A percentile compares a stretch with the other conserved stretches of the same genome.
These are phyloP conservation scores for Paraphaeosphaeria minitans DNA, from an alignment of 2,329 filamentous ascomycete species.

Conservation along the genomic window DNA sequence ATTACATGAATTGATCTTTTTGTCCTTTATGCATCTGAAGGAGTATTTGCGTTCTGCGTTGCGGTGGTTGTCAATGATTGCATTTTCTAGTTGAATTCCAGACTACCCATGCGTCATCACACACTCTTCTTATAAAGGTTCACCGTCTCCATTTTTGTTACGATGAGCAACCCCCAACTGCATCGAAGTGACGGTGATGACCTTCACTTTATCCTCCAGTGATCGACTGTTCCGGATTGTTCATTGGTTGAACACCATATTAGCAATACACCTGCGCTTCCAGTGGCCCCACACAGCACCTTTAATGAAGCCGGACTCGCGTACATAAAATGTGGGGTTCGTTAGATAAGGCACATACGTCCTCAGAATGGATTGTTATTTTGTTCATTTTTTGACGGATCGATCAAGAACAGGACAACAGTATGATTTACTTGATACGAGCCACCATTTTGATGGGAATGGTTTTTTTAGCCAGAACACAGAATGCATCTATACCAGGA, in stretches of 20 bases:
- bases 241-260: slow-evolving; percentile 2
- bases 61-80: background rate
- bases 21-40: background rate
- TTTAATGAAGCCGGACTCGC: background rate
- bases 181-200: background rate
- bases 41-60: background rate
- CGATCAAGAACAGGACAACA: background rate
- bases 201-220: no score
- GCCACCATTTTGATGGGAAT: background rate
- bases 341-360: background rate
- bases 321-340: background rate
- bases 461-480: background rate
- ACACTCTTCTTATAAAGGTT: background rate
- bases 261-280: background rate
- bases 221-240: background rate
- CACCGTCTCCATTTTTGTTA: no score
- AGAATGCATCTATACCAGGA: slow-evolving; percentile 4
- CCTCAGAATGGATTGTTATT: background rate
- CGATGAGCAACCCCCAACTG: background rate
- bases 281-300: background rate
- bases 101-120: background rate
- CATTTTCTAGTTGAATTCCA: background rate
- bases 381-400: background rate
- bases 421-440: background rate
- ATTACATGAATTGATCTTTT: no score